Conservation (phyloP, 2,329 filamentous ascomycete species). For the Dactylellina sp. region DNA sequence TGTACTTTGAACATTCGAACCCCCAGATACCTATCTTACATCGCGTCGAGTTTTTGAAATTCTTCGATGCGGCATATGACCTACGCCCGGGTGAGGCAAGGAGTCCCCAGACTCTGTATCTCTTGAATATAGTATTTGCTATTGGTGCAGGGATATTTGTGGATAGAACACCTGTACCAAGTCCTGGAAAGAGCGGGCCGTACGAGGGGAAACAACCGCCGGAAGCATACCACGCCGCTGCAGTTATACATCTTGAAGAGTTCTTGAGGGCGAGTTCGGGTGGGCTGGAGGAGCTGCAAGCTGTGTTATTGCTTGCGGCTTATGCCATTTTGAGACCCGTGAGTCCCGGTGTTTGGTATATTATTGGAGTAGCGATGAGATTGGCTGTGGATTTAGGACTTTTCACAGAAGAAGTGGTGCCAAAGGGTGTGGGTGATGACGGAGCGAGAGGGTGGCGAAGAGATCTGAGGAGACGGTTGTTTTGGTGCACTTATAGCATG, state of each 20-base stretch:
- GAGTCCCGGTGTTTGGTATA: conserved; percentile 95
- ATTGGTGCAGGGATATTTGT: conserved; percentile 95
- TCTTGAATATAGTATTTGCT: conserved; percentile 96
- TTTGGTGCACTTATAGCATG: conserved; percentile 97
- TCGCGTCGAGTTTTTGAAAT: conserved; percentile 85
- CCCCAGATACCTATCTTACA: conserved; percentile 95
- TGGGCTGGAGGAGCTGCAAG: conserved; percentile 91
- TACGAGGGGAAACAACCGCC: conserved; percentile 71
- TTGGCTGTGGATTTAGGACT: conserved; percentile 90
- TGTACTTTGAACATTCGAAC: conserved; percentile 97
- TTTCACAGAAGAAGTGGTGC: conserved; percentile 82
- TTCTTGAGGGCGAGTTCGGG: conserved; percentile 84
- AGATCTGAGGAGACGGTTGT: conserved; percentile 85
- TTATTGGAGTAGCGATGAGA: conserved; percentile 90
- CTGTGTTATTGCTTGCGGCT: conserved; percentile 88
- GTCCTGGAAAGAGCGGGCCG: conserved; percentile 37
- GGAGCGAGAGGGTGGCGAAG: conserved; percentile 83
- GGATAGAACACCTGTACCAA: conserved; percentile 65
- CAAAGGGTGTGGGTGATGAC: conserved; percentile 68
- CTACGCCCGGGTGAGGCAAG: conserved; percentile 71
- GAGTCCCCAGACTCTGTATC: conserved; percentile 77
- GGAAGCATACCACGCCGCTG: conserved; percentile 95
- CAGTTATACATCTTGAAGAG: conserved; percentile 88
- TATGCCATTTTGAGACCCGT: conserved; percentile 92
- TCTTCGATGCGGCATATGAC: conserved; percentile 83